A percentile compares a stretch with the other conserved stretches of the same genome.
Conservation (phyloP, 2,329 filamentous ascomycete species). For the Ceratocystis eucalypticola region DNA sequence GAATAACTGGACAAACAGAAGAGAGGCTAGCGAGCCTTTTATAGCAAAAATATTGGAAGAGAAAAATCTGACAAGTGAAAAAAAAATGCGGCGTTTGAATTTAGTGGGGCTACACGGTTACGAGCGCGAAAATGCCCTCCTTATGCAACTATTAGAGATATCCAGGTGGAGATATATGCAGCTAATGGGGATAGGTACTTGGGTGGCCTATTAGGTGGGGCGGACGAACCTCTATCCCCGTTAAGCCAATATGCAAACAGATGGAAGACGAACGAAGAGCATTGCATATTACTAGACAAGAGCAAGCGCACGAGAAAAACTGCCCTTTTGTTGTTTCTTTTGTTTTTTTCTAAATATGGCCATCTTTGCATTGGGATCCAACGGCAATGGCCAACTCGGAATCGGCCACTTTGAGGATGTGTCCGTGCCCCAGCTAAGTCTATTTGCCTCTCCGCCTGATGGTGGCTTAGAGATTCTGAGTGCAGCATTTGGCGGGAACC, state of each 20-base stretch:
- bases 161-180: slow-evolving; percentile 1
- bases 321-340: background rate
- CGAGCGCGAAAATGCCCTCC: background rate
- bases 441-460: slow-evolving; percentile 35
- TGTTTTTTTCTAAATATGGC: slow-evolving; percentile 21
- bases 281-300: background rate
- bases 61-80: background rate
- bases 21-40: slow-evolving; percentile 5
- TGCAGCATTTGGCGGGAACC: slow-evolving; percentile 63
- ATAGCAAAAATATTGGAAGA: background rate
- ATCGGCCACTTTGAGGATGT: slow-evolving; percentile 59
- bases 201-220: background rate
- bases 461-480: slow-evolving; percentile 24
- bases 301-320: background rate
- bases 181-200: background rate
- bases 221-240: slow-evolving; percentile 7
- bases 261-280: background rate
- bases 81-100: background rate
- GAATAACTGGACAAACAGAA: background rate
- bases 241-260: background rate
- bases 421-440: slow-evolving; percentile 47
- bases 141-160: slow-evolving; percentile 2
- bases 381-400: slow-evolving; percentile 62
- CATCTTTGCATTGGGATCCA: slow-evolving; percentile 60
- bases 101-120: slow-evolving; percentile 9